These are phyloP conservation scores for Pseudogymnoascus sp. DNA, from an alignment of 2,329 filamentous ascomycete genomes.

Conservation along the genomic window DNA sequence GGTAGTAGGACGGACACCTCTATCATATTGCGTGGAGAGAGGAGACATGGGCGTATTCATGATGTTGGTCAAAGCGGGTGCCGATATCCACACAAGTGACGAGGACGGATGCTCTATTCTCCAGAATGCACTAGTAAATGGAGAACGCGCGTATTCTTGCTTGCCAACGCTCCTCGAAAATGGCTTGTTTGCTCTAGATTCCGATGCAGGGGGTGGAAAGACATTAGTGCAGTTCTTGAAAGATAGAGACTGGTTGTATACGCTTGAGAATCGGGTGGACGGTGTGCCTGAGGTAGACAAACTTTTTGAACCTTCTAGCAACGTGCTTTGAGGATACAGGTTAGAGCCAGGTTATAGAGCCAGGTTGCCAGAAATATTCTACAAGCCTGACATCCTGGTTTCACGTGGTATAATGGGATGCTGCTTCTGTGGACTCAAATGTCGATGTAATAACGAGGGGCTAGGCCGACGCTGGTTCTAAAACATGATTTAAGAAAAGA, in stretches of 20 bases:
- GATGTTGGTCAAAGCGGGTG: background rate
- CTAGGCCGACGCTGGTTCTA: background rate
- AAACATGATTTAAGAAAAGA: background rate
- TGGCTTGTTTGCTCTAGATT: background rate
- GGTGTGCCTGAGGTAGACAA: background rate
- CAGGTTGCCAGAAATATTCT: background rate
- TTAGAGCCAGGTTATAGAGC: background rate
- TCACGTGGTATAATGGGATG: background rate
- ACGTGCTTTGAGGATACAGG: background rate
- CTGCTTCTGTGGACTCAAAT: background rate
- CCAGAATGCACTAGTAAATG: background rate
- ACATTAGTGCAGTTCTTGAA: background rate
- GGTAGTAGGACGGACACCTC: background rate
- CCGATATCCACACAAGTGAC: background rate
- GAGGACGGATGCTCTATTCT: background rate
- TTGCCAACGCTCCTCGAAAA: background rate
- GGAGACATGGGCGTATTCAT: background rate
- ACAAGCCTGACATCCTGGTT: background rate
- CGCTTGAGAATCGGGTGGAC: background rate
- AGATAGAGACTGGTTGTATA: background rate
- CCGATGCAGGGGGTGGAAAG: background rate
- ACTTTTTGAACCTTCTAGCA: background rate
- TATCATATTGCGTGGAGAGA: background rate
- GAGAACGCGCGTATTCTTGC: background rate
- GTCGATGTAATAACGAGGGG: background rate